A percentile compares a stretch with the other conserved stretches of the same genome.
Conservation (phyloP, 768 basidiomycete species). For the Russula ochroleuca region DNA sequence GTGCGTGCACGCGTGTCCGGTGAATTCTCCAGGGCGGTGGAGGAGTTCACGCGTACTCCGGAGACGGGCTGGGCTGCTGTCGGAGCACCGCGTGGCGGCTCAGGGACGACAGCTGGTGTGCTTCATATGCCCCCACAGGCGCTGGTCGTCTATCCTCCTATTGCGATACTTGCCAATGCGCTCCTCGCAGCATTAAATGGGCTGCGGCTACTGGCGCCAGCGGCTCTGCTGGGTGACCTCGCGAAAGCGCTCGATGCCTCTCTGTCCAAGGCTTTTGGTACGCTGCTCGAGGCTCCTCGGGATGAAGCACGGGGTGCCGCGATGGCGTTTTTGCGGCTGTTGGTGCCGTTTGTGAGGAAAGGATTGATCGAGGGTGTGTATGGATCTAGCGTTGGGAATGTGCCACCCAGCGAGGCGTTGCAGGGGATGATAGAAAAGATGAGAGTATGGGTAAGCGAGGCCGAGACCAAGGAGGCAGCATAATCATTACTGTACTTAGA, state of each 20-base stretch:
- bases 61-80: conserved; percentile 20
- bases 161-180: conserved; percentile 68
- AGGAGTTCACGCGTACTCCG: conserved; percentile 25
- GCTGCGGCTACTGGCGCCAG: conserved; percentile 75
- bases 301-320: conserved; percentile 40
- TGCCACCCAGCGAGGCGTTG: conserved; percentile 8
- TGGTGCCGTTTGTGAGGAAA: conserved; percentile 67
- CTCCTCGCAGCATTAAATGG: conserved; percentile 72
- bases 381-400: conserved; percentile 34
- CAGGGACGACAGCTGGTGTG: conserved; percentile 27
- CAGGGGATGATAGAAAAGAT: conserved; percentile 10
- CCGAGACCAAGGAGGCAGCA: too few species aligned
- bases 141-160: conserved; percentile 67
- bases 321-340: conserved; percentile 52
- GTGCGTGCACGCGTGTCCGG: conserved; percentile 53
- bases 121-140: conserved; percentile 67
- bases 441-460: conserved; percentile 7
- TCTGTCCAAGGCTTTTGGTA: conserved; percentile 44
- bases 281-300: conserved; percentile 38
- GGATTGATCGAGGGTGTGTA: conserved; percentile 77
- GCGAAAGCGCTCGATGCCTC: conserved; percentile 47
- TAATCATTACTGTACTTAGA: too few species aligned
- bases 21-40: conserved; percentile 45
- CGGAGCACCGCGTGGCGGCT: conserved; percentile 24
- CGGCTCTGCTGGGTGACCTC: conserved; percentile 51